These are phyloP conservation scores for Malbranchea zuffiana DNA, from an alignment of 2,329 filamentous ascomycete species.

Conservation along the genomic window DNA sequence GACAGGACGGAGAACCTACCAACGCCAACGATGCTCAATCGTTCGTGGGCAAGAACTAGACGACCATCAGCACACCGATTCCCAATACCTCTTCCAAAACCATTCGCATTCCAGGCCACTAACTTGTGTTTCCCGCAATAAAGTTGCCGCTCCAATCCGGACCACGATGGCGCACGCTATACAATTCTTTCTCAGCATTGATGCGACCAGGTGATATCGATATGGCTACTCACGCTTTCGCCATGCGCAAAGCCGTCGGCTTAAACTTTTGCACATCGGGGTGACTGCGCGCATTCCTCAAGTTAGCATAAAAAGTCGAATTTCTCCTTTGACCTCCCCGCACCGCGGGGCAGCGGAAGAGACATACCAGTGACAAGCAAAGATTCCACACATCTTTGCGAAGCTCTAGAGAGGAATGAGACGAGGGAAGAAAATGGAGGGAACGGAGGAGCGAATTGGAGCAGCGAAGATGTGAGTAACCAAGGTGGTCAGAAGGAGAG, in stretches of 20 bases:
- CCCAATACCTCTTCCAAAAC: conserved; percentile 9
- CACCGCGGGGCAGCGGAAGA: conserved; percentile 4
- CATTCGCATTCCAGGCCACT: conserved; percentile 24
- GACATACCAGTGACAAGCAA: conserved; percentile 80
- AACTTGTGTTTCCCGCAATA: conserved; percentile 84
- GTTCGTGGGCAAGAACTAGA: conserved; percentile 87
- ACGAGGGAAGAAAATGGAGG: conserved; percentile 12
- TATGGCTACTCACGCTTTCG: conserved; percentile 65
- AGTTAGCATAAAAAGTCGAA: too few species aligned
- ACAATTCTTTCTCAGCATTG: conserved; percentile 2
- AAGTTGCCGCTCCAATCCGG: conserved; percentile 99
- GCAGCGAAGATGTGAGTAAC: conserved; percentile 19
- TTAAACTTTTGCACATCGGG: conserved; percentile 95
- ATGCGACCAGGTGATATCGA: neutral
- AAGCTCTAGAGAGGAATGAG: conserved; percentile 16
- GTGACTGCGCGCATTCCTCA: too few species aligned
- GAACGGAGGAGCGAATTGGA: conserved; percentile 15
- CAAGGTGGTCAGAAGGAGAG: conserved; percentile 15
- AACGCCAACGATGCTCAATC: conserved; percentile 93
- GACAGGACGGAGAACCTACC: conserved; percentile 46
- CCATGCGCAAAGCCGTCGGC: conserved; percentile 81
- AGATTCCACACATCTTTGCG: conserved; percentile 85
- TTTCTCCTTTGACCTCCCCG: too few species aligned
- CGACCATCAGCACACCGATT: conserved; percentile 18
- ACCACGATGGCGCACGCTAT: conserved; percentile 83